Percentiles rank a stretch among this genome's conserved stretches.
Conservation (phyloP, 1,284 basidiomycete species). For the Sanghuangporus sanghuang region DNA sequence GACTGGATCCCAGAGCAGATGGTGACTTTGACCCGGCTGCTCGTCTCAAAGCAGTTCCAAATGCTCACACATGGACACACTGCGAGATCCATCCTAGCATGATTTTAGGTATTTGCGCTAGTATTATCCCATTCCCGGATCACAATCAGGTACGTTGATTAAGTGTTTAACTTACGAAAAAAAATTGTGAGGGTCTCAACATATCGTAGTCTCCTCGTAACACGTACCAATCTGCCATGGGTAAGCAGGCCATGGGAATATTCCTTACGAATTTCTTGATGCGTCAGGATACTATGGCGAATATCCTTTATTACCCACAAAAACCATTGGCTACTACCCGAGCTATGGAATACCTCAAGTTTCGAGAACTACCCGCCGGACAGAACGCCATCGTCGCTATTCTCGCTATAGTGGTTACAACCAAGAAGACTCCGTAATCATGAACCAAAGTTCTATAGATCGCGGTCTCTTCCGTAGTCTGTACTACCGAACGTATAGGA, state of each 20-base stretch:
- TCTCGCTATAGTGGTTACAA: slow-evolving; percentile 98
- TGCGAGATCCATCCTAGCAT: slow-evolving; percentile 99
- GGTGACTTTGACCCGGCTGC: slow-evolving; percentile 82
- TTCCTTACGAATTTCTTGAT: slow-evolving; percentile 97
- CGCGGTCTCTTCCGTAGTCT: slow-evolving; percentile 98
- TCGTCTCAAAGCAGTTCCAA: slow-evolving; percentile 77
- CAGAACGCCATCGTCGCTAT: slow-evolving; percentile 99
- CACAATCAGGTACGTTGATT: slow-evolving; percentile 82
- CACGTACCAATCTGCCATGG: slow-evolving; percentile 99
- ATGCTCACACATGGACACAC: slow-evolving; percentile 93
- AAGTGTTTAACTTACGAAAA: not conserved
- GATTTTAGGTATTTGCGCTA: slow-evolving; percentile 98
- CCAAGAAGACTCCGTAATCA: slow-evolving; percentile 99
- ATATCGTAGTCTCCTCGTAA: slow-evolving; percentile 87
- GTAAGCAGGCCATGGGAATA: slow-evolving; percentile 99
- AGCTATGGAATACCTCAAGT: slow-evolving; percentile 98
- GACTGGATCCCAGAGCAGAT: slow-evolving; percentile 55
- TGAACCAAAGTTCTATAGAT: slow-evolving; percentile 99
- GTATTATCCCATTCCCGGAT: slow-evolving; percentile 99
- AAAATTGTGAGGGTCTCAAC: slow-evolving; percentile 19
- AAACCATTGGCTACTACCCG: slow-evolving; percentile 97
- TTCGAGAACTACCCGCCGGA: slow-evolving; percentile 95
- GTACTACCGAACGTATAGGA: slow-evolving; percentile 98
- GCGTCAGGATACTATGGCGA: slow-evolving; percentile 99
- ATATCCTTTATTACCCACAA: slow-evolving; percentile 97